Evolutionary conservation across 352 stramenopile species (phyloP).

Genomic region (Globisporangium iwayamae): DNA sequence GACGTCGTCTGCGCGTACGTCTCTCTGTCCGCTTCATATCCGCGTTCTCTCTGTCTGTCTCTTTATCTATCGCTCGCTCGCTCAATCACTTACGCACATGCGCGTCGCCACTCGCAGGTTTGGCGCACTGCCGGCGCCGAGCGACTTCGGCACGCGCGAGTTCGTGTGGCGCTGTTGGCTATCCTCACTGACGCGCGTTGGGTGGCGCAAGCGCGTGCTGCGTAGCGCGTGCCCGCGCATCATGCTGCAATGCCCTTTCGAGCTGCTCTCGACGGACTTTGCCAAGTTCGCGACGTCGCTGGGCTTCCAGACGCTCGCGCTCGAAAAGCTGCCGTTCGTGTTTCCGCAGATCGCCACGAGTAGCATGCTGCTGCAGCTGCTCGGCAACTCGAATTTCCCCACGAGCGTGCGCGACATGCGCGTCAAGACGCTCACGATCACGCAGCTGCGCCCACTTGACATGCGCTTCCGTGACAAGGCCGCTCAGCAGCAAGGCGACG

Average conservation of each 20-base stretch:
- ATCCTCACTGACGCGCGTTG: constrained; percentile 50
- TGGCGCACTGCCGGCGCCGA: constrained; percentile 52
- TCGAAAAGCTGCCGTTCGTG: constrained; percentile 74
- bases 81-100: too few species aligned
- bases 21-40: neutral
- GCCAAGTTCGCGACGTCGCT: constrained; percentile 77
- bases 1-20: constrained; percentile 56
- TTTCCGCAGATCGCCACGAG: constrained; percentile 67
- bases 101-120: constrained; percentile 27
- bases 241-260: constrained; percentile 71
- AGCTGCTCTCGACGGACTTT: constrained; percentile 69
- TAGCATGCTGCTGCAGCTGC: constrained; percentile 67
- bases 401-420: constrained; percentile 41
- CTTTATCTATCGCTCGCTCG: too few species aligned
- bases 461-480: constrained; percentile 54
- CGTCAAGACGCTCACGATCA: constrained; percentile 73
- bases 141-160: constrained; percentile 73
- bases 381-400: constrained; percentile 83
- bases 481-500: constrained; percentile 16
- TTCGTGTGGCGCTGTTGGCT: constrained; percentile 75
- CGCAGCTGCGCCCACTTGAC: constrained; percentile 61
- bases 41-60: too few species aligned
- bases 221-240: constrained; percentile 65
- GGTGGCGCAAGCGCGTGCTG: constrained; percentile 51
- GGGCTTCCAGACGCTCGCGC: constrained; percentile 52